Base-by-base conservation (phyloP, 116 monocot species). In the Thalassia testudinum region DNA sequence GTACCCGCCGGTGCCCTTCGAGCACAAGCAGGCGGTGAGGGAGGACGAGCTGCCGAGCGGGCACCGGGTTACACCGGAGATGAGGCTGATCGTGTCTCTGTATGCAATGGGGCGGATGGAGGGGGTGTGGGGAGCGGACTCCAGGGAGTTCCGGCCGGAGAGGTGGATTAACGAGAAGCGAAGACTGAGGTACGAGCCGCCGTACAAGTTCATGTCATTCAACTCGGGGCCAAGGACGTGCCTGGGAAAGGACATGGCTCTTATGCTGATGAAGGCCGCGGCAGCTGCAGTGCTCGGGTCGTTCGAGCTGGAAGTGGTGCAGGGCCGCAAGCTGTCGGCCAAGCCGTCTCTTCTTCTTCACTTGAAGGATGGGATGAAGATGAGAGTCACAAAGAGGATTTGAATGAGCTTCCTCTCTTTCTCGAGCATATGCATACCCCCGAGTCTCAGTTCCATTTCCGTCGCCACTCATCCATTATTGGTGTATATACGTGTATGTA, bases 161-260 rank as follows among this genome's bases (percentile, higher is more conserved):
- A 26, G 75, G 50, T 75, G 75, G 75, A 69, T 75, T 25, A 26
- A 58, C 17, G 69, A 64, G n/a, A 6, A 22, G 4, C 64, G 75
- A 3, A 59, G 30, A 59, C 27, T 75, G 26, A 47, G 42, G 40
- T 55, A 69, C 44, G 75, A 65, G 60, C 69, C 75, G 22, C 49
- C 75, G 17, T 65, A 65, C 60, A 75, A 75, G 69, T 75, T 69
- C 61, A 21, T 75, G 49, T 69, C 13, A 5, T 79, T 84, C 54
- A 84, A 73, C 47, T 67, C 66, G 7, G 75, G 79, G 17, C 79
- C 79, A 19, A 66, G 75, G 61, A 75, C 42, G 14, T 61, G 50
- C 40, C 47, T 74, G 23, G 77, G 85, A 15, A 75, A 65, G 50
- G 75, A 69, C 27, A 19, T 65, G 6, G 69, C 69, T 2, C 27